Base-by-base conservation (phyloP, 345 rosid species). In the Abelmoschus esculentus region DNA sequence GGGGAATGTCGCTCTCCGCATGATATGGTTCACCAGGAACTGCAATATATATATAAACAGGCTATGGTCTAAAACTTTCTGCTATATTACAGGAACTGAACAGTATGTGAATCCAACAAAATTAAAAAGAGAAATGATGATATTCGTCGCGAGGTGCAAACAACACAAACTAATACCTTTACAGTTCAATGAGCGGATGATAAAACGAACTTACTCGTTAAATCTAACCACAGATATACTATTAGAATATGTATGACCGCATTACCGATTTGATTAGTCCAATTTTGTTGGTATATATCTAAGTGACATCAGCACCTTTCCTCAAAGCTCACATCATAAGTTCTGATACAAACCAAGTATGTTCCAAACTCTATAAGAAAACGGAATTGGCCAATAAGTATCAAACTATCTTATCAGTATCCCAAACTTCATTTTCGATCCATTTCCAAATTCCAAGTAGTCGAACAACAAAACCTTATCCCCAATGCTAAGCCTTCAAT, bases 21-120 rank as follows among this genome's bases (percentile, higher is more conserved):
- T 82, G 85, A 83, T 86, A 89, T 53, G 95, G 89, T 76, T 79
- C 91, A 55, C 98, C 98, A 73, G 98, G 97, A 86, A 80, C 98
- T 93, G 70, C 56, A 77, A 74, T 49, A 76, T 15, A 74, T 38
- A 75, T 49, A 76, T 13, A 74, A 31, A 19, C 14, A 73, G 67
- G 34, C 29, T n/a, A 54, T 2, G 29, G 28, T 54, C 53, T 59
- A 59, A 19, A 56, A 70, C 17, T 9, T 50, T n/a, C 38, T 12
- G 46, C 28, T 17, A 61, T 46, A 61, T 42, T 22, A 44, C 60
- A 40, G 14, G 10, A 66, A 26, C 18, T 10, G 7, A 36, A 36
- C 31, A 32, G 32, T 53, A 52, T 7, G 59, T 1, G 8, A 19
- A 36, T 36, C 44, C 22, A 38, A 14, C 12, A 72, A 72, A 36